Percentiles rank a stretch among this genome's conserved stretches.
These are phyloP conservation scores for Noccaea caerulescens DNA, from an alignment of 345 rosid genomes.

Conservation along the genomic window DNA sequence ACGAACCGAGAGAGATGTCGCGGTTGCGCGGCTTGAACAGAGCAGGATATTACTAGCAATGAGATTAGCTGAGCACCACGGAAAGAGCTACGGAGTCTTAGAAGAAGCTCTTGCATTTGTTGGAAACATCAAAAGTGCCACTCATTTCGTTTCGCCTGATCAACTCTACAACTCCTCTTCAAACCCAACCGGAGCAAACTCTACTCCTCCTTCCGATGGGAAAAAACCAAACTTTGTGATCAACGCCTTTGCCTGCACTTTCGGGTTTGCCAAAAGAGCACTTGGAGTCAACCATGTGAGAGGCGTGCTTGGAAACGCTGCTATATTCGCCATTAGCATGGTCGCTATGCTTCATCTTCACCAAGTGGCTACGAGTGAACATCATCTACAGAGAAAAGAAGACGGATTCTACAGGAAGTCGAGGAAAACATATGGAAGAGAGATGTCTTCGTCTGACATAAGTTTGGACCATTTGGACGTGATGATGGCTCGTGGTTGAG, in stretches of 20 bases:
- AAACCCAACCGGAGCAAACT: conserved; percentile 48
- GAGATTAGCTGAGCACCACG: conserved; percentile 85
- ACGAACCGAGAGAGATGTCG: conserved; percentile 87
- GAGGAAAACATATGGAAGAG: conserved; percentile 48
- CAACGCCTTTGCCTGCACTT: conserved; percentile 58
- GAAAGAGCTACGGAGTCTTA: conserved; percentile 79
- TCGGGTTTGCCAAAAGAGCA: conserved; percentile 61
- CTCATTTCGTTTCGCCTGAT: conserved; percentile 62
- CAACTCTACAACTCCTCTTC: conserved; percentile 51
- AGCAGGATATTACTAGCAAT: conserved; percentile 86
- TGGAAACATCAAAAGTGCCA: conserved; percentile 62
- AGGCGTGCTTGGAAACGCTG: conserved; percentile 78
- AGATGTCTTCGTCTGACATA: conserved; percentile 47
- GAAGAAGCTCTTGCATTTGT: conserved; percentile 90
- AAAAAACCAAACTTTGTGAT: conserved; percentile 48
- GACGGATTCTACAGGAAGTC: conserved; percentile 42
- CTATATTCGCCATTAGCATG: conserved; percentile 78
- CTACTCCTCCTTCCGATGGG: conserved; percentile 32
- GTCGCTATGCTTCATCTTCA: conserved; percentile 75
- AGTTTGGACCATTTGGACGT: conserved; percentile 66
- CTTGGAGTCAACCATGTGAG: conserved; percentile 63
- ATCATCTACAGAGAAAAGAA: conserved; percentile 45
- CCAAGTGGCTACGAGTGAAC: conserved; percentile 53
- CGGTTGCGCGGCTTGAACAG: conserved; percentile 84
- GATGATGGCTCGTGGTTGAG: conserved; percentile 75